Evolutionary conservation across 805 yeast genomes (phyloP), one percentile per base, ranked within the genome.

Genomic region (Metschnikowia reukaufii): DNA sequence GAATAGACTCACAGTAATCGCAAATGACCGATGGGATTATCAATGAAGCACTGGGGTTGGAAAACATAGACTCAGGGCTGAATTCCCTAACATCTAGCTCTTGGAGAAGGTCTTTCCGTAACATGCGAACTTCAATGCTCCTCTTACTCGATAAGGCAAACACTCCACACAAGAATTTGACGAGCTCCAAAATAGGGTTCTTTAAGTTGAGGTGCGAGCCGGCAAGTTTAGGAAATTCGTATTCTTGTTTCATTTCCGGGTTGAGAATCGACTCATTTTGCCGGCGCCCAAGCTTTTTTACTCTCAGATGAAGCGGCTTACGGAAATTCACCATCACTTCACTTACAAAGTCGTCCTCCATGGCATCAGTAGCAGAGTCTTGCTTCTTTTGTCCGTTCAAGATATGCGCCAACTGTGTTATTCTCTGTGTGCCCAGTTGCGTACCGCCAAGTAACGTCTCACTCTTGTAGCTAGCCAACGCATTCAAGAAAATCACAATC

Each of bases 61-160:
- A 66, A 65, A 90, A 91, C 15, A 71, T 72, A 1, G 92, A 88
- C 47, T 82, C 88, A 3, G 77, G 77, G 52, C 88, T 83, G 66
- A 94, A 94, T 61, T 94, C 99, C 49, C 85, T 82, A 33, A 91
- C 77, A 25, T 90, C 96, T 55, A 95, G 79, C 4, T 86, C 64
- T 2, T 77, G 74, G 31, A 94, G 72, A 50, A 95, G 67, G 45
- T 86, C 90, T 51, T 86, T 82, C 47, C 97, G 76, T 46, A 94
- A 64, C 50, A 84, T 65, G 52, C 96, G 73, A 21, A 82, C 86
- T 60, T 91, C 97, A 30, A 88, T 70, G 39, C 74, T 77, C 42
- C 91, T 70, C 39, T 78, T 77, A 37, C 73, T 69, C 0, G 90
- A 87, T 10, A 92, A 70, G 1, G 82, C 72, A 64, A 87, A 79